Evolutionary conservation across 2,329 filamentous ascomycete genomes (phyloP).

Genomic region (Aspergillus thermomutatus): DNA sequence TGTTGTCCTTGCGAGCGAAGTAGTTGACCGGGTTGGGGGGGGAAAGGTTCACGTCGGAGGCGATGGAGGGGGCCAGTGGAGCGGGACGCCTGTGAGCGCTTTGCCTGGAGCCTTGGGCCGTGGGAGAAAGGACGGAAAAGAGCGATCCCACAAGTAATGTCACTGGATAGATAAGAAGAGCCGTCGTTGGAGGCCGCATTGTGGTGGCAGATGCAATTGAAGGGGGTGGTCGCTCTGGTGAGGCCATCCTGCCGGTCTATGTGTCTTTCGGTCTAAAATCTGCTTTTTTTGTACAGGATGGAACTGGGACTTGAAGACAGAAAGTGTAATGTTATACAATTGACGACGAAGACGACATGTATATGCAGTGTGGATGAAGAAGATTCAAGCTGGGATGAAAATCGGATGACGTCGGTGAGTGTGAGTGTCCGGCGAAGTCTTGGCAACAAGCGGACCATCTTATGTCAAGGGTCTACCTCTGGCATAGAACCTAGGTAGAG

Average conservation of each 20-base stretch:
- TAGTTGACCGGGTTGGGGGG: constrained; percentile 52
- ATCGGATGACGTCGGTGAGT: no score
- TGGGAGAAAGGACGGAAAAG: constrained; percentile 74
- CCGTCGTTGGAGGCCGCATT: constrained; percentile 24
- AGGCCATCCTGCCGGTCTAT: background rate
- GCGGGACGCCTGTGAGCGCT: constrained; percentile 58
- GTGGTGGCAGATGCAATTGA: background rate
- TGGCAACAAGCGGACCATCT: no score
- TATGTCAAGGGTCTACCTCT: no score
- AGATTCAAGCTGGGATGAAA: no score
- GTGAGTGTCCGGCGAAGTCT: no score
- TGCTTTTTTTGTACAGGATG: background rate
- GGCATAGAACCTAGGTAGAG: no score
- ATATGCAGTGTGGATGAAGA: no score
- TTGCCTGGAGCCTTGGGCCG: constrained; percentile 49
- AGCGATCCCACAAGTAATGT: constrained; percentile 78
- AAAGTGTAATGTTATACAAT: background rate
- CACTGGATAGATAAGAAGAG: constrained; percentile 69
- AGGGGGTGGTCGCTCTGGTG: background rate
- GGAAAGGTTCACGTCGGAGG: constrained; percentile 27
- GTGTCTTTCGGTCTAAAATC: background rate
- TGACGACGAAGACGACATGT: background rate
- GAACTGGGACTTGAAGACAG: background rate
- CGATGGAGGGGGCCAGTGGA: constrained; percentile 35
- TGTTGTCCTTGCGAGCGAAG: constrained; percentile 89